Evolutionary conservation across 257 asterid genomes (phyloP).

Genomic region (Rauvolfia tetraphylla): DNA sequence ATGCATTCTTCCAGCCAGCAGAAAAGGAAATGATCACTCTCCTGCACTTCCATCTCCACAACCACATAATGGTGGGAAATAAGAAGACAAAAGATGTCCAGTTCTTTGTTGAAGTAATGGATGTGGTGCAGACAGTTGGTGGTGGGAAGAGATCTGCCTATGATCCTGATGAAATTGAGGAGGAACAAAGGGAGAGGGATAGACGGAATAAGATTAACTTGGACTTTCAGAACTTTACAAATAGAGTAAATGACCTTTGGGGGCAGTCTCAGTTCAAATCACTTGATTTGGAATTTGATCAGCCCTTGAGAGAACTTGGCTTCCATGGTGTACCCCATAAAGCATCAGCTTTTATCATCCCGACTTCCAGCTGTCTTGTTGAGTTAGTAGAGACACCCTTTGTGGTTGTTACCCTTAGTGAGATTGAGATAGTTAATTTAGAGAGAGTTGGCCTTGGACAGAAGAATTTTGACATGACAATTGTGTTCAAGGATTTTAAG

Average conservation of each 20-base stretch:
- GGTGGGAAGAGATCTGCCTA: constrained; percentile 18
- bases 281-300: constrained; percentile 16
- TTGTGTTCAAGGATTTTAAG: constrained; percentile 19
- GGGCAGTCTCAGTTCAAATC: constrained; percentile 15
- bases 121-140: constrained; percentile 15
- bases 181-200: constrained; percentile 18
- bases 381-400: constrained; percentile 16
- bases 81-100: constrained; percentile 30
- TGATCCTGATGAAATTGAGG: constrained; percentile 21
- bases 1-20: constrained; percentile 23
- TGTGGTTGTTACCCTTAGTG: constrained; percentile 12
- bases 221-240: constrained; percentile 17
- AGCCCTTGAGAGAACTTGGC: constrained; percentile 21
- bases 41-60: constrained; percentile 20
- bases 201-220: constrained; percentile 15
- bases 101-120: constrained; percentile 25
- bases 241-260: constrained; percentile 15
- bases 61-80: constrained; percentile 22
- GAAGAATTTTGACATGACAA: constrained; percentile 21
- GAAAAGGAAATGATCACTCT: constrained; percentile 20
- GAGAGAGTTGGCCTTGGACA: constrained; percentile 20
- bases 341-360: constrained; percentile 17
- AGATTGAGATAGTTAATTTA: constrained; percentile 19
- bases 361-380: constrained; percentile 13
- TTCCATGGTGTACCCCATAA: constrained; percentile 23